Evolutionary conservation across 169 alveolate genomes (phyloP).

Genomic region (Plasmodium gallinaceum): DNA sequence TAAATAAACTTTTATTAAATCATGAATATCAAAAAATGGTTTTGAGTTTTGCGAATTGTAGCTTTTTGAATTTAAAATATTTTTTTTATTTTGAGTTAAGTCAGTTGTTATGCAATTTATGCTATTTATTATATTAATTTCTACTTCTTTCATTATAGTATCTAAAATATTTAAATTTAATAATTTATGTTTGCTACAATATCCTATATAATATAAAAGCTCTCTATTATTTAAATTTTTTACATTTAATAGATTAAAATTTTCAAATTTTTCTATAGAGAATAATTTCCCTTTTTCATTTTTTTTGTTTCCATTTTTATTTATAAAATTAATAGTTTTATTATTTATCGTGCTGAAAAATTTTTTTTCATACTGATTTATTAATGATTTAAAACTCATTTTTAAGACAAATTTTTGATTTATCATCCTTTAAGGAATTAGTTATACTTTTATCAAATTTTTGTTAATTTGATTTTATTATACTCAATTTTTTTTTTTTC

Average conservation of each 20-base stretch:
- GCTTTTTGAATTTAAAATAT: conserved; percentile 62
- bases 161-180: conserved; percentile 12
- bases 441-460: too few relatives aligned
- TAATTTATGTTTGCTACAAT: conserved; percentile 63
- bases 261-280: conserved; percentile 4
- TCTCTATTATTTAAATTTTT: conserved; percentile 64
- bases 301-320: conserved; percentile 3
- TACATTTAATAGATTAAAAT: conserved; percentile 23
- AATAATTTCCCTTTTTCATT: background rate
- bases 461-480: too few relatives aligned
- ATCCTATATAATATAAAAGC: conserved; percentile 57
- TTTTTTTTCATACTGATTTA: background rate
- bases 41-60: conserved; percentile 16
- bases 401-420: conserved; percentile 55
- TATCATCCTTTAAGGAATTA: too few relatives aligned
- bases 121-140: conserved; percentile 37
- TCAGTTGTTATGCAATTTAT: conserved; percentile 38
- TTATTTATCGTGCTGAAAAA: conserved; percentile 24
- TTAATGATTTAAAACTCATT: conserved; percentile 13
- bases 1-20: conserved; percentile 62
- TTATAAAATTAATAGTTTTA: conserved; percentile 8
- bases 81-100: conserved; percentile 45
- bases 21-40: conserved; percentile 75
- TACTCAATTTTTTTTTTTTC: too few relatives aligned
- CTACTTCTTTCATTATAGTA: conserved; percentile 42